These are phyloP conservation scores for Metschnikowia santaceciliae DNA, from an alignment of 805 yeast species.

Conservation along the genomic window DNA sequence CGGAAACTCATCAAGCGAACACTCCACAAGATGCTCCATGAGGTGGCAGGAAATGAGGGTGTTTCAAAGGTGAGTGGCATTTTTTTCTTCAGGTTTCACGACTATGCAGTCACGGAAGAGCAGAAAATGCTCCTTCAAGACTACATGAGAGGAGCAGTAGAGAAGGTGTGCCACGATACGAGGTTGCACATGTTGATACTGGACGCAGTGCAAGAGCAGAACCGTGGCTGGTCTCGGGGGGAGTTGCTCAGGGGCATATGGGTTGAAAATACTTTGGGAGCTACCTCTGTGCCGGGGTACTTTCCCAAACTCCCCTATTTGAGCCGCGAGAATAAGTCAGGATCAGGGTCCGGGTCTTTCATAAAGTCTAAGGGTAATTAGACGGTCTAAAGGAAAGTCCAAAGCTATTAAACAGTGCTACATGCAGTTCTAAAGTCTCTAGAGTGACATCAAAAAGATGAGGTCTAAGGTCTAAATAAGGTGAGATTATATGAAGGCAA, in stretches of 20 bases:
- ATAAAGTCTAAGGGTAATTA: too few relatives aligned
- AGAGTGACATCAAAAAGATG: too few relatives aligned
- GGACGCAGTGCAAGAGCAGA: conserved; percentile 5
- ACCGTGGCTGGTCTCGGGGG: not conserved
- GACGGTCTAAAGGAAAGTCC: too few relatives aligned
- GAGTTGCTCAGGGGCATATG: conserved; percentile 6
- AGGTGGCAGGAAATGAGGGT: not conserved
- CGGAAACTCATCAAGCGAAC: conserved; percentile 34
- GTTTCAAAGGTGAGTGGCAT: conserved; percentile 14
- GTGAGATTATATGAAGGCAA: too few relatives aligned
- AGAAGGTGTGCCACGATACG: conserved; percentile 7
- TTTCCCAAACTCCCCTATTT: conserved; percentile 17
- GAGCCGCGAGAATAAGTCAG: not conserved
- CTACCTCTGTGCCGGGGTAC: conserved; percentile 12
- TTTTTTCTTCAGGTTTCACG: conserved; percentile 11
- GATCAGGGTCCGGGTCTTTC: too few relatives aligned
- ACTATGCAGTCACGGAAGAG: conserved; percentile 7
- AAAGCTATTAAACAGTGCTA: too few relatives aligned
- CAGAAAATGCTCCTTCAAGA: not conserved
- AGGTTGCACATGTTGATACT: not conserved
- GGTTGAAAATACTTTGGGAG: conserved; percentile 14
- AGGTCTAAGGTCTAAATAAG: too few relatives aligned
- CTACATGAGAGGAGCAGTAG: conserved; percentile 9
- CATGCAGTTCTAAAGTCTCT: too few relatives aligned
- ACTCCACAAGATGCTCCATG: conserved; percentile 10